A percentile compares a stretch with the other conserved stretches of the same genome.
phyloP scores from a whole-genome alignment of 129 eudicot species.

The Lonicera japonica region DNA sequence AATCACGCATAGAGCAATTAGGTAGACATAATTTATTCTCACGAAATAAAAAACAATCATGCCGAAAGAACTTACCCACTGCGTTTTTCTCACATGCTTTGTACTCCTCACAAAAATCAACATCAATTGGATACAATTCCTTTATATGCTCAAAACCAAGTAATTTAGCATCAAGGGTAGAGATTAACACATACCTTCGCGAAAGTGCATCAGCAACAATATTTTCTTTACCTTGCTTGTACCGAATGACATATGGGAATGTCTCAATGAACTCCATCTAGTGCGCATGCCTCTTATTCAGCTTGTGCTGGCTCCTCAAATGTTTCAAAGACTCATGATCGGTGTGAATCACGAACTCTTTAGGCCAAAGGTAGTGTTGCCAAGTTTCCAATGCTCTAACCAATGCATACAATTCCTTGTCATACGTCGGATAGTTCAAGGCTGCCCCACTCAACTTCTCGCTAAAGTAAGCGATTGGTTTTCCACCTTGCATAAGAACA shows the following conservation, averaged over 20 bases:
- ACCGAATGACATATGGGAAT: not conserved
- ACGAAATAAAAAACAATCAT: too few relatives aligned
- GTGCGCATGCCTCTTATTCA: not conserved
- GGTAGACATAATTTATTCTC: too few relatives aligned
- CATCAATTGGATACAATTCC: too few relatives aligned
- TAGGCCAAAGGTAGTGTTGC: not conserved
- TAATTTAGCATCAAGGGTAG: slow-evolving; percentile 2
- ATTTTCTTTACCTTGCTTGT: slow-evolving; percentile 13
- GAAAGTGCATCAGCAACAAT: slow-evolving; percentile 14
- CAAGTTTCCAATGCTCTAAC: slow-evolving; percentile 6
- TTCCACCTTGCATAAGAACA: too few relatives aligned
- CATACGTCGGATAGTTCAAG: not conserved
- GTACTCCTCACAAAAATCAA: too few relatives aligned
- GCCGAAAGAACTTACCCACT: too few relatives aligned
- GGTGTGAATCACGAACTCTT: not conserved
- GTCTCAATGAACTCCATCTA: slow-evolving; percentile 8
- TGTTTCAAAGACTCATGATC: slow-evolving; percentile 1
- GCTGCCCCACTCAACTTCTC: too few relatives aligned
- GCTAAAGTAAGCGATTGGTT: too few relatives aligned
- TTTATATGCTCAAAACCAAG: too few relatives aligned
- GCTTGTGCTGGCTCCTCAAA: not conserved
- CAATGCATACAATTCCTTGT: slow-evolving; percentile 1
- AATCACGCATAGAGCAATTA: too few relatives aligned
- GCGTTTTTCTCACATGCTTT: too few relatives aligned
- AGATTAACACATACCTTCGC: slow-evolving; percentile 4